Base-by-base conservation (phyloP, 768 basidiomycete genomes). In the Suillus variegatus region DNA sequence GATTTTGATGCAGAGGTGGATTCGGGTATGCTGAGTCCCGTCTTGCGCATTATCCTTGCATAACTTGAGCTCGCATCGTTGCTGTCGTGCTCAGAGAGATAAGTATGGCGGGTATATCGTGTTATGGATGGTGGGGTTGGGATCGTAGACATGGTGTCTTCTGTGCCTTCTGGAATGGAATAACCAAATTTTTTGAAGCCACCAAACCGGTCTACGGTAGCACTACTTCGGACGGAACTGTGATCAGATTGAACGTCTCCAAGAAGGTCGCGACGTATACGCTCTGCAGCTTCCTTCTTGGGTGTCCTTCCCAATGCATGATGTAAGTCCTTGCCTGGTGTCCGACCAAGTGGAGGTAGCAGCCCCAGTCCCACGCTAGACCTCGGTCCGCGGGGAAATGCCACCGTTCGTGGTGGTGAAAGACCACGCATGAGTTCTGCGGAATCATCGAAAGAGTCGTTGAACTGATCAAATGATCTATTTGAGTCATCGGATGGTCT, bases 91-190 rank as follows among this genome's bases (percentile, higher is more conserved):
- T 68, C 72, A 4, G 70, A 70, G 36, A 74, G 73, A 64, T 79
- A 72, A n/a, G 79, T 75, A 49, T 77, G 76, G 9, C 80, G 79
- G n/a, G 75, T 80, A 69, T 92, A 92, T n/a, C 86, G 81, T 16
- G 88, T 86, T 16, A 93, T 79, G 0, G 90, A 91, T 35, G 91
- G 91, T 7, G 89, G 88, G 2, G 88, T 86, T 1, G 88, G 84
- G 62, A 90, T 82, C 16, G 87, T 86, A 75, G 88, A 90, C 82
- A 87, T 82, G 64, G 85, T 91, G 28, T 88, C 87, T 68, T 87
- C 89, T 63, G 66, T 75, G 66, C 20, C 43, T 16, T 63, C 20
- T 6, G 47, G 35, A n/a, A 61, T n/a, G 10, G 58, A 65, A 63
- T 76, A 77, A 38, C 73, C 73, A 63, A 69, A 75, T 32, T 69